Base-by-base conservation (phyloP, 805 yeast genomes). In the Teunomyces stri region DNA sequence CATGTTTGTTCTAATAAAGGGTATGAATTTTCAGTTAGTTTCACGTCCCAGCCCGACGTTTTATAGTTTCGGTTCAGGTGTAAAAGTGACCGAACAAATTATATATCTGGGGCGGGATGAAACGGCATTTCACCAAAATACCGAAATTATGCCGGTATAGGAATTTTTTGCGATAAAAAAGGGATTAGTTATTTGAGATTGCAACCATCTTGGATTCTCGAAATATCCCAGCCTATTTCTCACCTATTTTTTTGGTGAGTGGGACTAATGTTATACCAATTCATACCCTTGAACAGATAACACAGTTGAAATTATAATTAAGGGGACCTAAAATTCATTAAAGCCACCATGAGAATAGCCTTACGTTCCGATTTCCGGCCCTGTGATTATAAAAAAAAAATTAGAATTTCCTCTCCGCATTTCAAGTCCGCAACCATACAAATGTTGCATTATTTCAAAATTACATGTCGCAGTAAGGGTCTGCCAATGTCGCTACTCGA, bases 71-170 rank as follows among this genome's bases (percentile, higher is more conserved):
- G 27, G 27, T 25, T 2, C 10, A 7, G 10, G 10, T 22, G 10
- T 6, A 31, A 9, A 31, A 13, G 16, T 13, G 9, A 30, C 15
- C 11, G 11, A 13, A 4, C 7, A 7, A 31, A 31, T 3, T 31
- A 7, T 13, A 5, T 13, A 6, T 3, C 20, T 18, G 20, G 20
- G 34, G 34, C 34, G 34, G 34, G 10, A 11, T 7, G 16, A 15
- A 4, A 15, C 34, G 34, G 34, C 34, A 30, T 31, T 15, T 13
- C 34, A 13, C 18, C 34, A 15, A 31, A 13, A 15, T 11, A 15
- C 34, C 13, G 25, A 21, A 37, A 21, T n/a, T 37, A 7, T 5
- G 16, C 40, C 40, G 40, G 40, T 37, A 37, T 37, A 37, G 40
- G 40, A n/a, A n/a, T 13, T 34, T 16, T 34, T 31, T 9, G 34